Base-by-base conservation (phyloP, 2,329 filamentous ascomycete genomes). In the Calonectria ilicicola region DNA sequence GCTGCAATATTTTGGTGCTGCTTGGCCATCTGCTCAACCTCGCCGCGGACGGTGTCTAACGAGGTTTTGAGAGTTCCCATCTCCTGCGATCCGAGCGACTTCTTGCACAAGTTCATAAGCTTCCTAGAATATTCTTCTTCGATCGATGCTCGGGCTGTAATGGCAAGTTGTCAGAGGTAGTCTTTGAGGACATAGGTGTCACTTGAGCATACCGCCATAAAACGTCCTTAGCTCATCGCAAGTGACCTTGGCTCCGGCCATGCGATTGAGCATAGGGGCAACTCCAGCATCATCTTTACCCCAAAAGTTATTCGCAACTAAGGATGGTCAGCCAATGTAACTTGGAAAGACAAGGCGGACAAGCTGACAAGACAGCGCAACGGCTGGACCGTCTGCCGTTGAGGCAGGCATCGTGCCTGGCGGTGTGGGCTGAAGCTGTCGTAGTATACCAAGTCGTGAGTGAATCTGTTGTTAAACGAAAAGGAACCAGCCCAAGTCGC, bases 271-370 rank as follows among this genome's bases (percentile, higher is more conserved):
- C 81, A 99, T 91, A 71, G 97, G 97, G 56, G 90, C 89, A 81
- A 99, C 96, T 82, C 97, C 97, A 65, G 96, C 97, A 88, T 99
- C 97, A 84, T 98, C 96, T 88, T 98, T 98, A 76, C 97, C 97
- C 97, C 97, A 99, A 85, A 99, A 99, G 84, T 99, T 99, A 87
- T 99, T 99, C 81, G 97, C 96, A 87, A 99, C 96, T 96, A 32
- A 62, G 64, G 3, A 47, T 32, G 15, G 21, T 38, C 8, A 56
- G 15, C 14, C 5, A 38, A 17, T 21, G 19, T 10, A 60, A 46
- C 21, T 15, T 21, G 14, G 51, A 35, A 29, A 27, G 44, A 14
- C 17, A 10, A 17, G 15, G 40, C 17, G 5, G 26, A 12, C 49
- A 60, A 68, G 68, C 88, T 80, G 86, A 93, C 92, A 94, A 58